phyloP scores from a whole-genome alignment of 2,329 filamentous ascomycete species.

The Leptographium wingfieldii region DNA sequence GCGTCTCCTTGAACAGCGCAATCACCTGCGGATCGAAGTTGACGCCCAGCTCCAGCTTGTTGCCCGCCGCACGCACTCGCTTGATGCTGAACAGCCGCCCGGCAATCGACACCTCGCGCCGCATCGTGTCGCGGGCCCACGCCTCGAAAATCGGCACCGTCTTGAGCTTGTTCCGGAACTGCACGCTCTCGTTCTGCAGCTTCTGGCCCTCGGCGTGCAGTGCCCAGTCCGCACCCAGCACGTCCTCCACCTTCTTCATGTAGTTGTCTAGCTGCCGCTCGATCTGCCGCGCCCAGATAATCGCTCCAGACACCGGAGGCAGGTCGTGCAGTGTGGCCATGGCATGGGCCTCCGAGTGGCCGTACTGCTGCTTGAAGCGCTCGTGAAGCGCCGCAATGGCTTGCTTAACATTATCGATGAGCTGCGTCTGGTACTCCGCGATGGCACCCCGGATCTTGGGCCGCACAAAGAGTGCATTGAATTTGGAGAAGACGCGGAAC shows the following conservation, averaged over 20 bases:
- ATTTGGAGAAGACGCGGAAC: conserved; percentile 99
- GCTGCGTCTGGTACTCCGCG: conserved; percentile 92
- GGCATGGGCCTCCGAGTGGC: conserved; percentile 90
- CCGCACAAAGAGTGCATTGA: conserved; percentile 95
- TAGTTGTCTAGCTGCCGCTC: conserved; percentile 91
- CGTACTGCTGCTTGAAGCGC: conserved; percentile 97
- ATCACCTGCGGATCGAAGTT: conserved; percentile 98
- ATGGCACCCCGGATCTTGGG: conserved; percentile 99
- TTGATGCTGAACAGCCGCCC: conserved; percentile 84
- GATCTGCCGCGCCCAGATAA: conserved; percentile 96
- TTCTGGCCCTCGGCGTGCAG: conserved; percentile 92
- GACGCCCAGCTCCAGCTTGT: conserved; percentile 75
- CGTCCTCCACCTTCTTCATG: conserved; percentile 98
- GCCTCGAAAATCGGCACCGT: conserved; percentile 89
- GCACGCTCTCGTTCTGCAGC: conserved; percentile 75
- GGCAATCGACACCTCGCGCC: conserved; percentile 80
- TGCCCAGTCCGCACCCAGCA: conserved; percentile 88
- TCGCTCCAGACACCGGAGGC: conserved; percentile 88
- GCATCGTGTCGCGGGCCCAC: conserved; percentile 83
- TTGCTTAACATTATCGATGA: conserved; percentile 95
- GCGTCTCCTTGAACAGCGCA: conserved; percentile 94
- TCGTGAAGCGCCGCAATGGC: conserved; percentile 90
- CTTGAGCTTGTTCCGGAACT: conserved; percentile 94
- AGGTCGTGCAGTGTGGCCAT: conserved; percentile 97
- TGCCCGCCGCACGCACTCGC: conserved; percentile 80